phyloP scores from a whole-genome alignment of 1,139 yeast species.

The Lodderomyces margitis region DNA sequence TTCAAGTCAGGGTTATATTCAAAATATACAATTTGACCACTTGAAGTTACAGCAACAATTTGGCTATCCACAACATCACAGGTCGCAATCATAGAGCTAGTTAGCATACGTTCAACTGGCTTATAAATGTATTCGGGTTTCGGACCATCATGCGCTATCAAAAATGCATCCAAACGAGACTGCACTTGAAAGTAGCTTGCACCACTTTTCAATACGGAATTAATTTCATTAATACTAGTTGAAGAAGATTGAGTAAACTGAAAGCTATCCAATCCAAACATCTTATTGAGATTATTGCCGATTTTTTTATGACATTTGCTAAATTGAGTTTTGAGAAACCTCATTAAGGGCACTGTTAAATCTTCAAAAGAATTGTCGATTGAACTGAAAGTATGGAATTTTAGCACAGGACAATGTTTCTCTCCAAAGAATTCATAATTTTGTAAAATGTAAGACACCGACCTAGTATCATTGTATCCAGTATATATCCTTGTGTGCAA shows the following conservation, averaged over 20 bases:
- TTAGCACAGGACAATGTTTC: not conserved
- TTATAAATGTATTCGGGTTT: slow-evolving; percentile 3
- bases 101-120: not conserved
- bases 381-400: not conserved
- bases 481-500: not conserved
- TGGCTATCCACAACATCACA: not conserved
- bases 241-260: slow-evolving; percentile 2
- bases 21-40: slow-evolving; percentile 6
- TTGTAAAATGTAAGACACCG: not conserved
- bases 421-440: not conserved
- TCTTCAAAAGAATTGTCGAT: not conserved
- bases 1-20: not conserved
- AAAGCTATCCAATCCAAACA: slow-evolving; percentile 8
- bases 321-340: slow-evolving; percentile 6
- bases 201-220: slow-evolving; percentile 3
- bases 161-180: not conserved
- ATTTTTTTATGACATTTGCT: not conserved
- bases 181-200: not conserved
- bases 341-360: slow-evolving; percentile 6
- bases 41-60: not conserved
- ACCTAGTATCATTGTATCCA: not conserved
- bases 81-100: too few relatives aligned
- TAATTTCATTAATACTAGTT: slow-evolving; percentile 9
- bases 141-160: not conserved
- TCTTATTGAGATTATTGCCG: not conserved